Percentiles rank a stretch among this genome's conserved stretches.
Conservation (phyloP, 495 filamentous ascomycete species). For the Daldinia concentrica region DNA sequence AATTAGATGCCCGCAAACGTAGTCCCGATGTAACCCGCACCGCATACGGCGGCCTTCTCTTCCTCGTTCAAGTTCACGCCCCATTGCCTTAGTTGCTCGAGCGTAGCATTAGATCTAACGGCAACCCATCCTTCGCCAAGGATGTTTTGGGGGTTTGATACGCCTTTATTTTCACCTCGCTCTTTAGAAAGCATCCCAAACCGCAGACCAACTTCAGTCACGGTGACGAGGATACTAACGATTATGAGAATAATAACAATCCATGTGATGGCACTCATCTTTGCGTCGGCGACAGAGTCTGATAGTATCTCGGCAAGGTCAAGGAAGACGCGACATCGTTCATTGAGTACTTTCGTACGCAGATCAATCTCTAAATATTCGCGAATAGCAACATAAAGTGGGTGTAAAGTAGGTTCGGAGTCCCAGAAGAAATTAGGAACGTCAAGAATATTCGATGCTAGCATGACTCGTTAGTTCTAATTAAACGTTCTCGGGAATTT, state of each 20-base stretch:
- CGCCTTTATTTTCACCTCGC: slow-evolving; percentile 44
- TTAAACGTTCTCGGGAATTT: slow-evolving; percentile 5
- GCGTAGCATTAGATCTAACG: slow-evolving; percentile 51
- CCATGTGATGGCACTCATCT: slow-evolving; percentile 95
- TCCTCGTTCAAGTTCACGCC: slow-evolving; percentile 48
- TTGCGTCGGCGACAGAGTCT: slow-evolving; percentile 90
- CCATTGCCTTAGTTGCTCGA: slow-evolving; percentile 52
- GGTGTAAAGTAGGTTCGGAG: slow-evolving; percentile 91
- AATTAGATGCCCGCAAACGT: slow-evolving; percentile 54
- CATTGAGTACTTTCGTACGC: slow-evolving; percentile 93
- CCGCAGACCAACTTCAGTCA: slow-evolving; percentile 84
- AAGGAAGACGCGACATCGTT: slow-evolving; percentile 94
- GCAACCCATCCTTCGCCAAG: slow-evolving; percentile 24
- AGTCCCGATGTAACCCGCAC: slow-evolving; percentile 51
- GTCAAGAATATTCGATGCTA: slow-evolving; percentile 95
- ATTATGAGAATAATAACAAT: slow-evolving; percentile 96
- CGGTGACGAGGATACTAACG: slow-evolving; percentile 89
- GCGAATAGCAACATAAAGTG: slow-evolving; percentile 91
- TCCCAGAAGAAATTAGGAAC: slow-evolving; percentile 99
- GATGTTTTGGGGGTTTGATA: background rate
- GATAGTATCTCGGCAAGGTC: slow-evolving; percentile 95
- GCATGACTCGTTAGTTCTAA: slow-evolving; percentile 16
- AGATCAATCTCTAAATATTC: slow-evolving; percentile 98
- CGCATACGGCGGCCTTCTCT: slow-evolving; percentile 58
- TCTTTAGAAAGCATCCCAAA: slow-evolving; percentile 76